These are phyloP conservation scores for Acmispon strigosus DNA, from an alignment of 306 rosid species.

Conservation along the genomic window DNA sequence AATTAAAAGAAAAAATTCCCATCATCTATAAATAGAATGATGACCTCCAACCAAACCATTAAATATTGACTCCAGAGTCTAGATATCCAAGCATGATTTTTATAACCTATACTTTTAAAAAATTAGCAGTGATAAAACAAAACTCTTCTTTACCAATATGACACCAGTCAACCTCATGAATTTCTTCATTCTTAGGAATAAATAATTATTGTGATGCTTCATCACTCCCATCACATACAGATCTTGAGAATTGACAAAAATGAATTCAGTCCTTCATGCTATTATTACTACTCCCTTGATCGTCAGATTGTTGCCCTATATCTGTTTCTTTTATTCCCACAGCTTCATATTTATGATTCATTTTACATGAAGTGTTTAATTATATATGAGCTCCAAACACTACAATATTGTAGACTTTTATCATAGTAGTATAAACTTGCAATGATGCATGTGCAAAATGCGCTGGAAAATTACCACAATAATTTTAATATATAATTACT, in stretches of 20 bases:
- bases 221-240: neutral
- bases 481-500: neutral
- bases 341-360: neutral
- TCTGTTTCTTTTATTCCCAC: neutral
- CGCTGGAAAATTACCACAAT: neutral
- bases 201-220: neutral
- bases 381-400: neutral
- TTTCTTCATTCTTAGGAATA: neutral
- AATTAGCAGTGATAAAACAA: neutral
- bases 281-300: neutral
- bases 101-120: neutral
- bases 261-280: neutral
- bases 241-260: neutral
- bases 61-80: neutral
- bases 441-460: neutral
- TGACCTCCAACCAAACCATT: slow-evolving; percentile 1
- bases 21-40: neutral
- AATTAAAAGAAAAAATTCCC: slow-evolving; percentile 5
- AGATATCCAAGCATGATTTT: neutral
- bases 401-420: neutral
- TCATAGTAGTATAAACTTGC: neutral
- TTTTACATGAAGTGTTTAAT: neutral
- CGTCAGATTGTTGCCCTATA: neutral
- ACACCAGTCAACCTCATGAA: neutral
- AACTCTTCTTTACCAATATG: neutral